phyloP scores from a whole-genome alignment of 2,329 filamentous ascomycete species.

The Xylariales sp. region DNA sequence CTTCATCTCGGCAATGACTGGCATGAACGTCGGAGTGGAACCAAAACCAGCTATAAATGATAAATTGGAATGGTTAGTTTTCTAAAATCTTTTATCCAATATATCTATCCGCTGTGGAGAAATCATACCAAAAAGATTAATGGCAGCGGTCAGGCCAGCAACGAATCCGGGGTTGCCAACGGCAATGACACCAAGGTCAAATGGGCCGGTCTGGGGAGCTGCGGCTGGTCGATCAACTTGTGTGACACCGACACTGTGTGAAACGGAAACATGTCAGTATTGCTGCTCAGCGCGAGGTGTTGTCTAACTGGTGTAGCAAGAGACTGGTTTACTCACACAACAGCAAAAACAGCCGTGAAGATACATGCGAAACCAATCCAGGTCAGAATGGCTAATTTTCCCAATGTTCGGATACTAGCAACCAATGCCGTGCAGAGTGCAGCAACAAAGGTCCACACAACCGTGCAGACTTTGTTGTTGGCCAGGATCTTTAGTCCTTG shows the following conservation, averaged over 20 bases:
- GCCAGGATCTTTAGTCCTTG: slow-evolving; percentile 17
- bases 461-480: slow-evolving; percentile 13
- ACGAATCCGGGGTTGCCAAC: slow-evolving; percentile 16
- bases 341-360: slow-evolving; percentile 16
- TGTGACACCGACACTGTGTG: slow-evolving; percentile 17
- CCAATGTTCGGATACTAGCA: slow-evolving; percentile 11
- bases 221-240: slow-evolving; percentile 14
- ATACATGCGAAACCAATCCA: slow-evolving; percentile 7
- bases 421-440: slow-evolving; percentile 15
- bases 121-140: slow-evolving; percentile 19
- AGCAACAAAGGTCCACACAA: slow-evolving; percentile 18
- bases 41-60: slow-evolving; percentile 11
- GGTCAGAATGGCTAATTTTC: slow-evolving; percentile 10
- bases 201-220: slow-evolving; percentile 16
- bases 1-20: slow-evolving; percentile 18
- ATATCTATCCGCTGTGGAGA: background rate
- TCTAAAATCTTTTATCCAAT: background rate
- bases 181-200: slow-evolving; percentile 14
- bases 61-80: background rate
- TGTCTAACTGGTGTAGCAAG: background rate
- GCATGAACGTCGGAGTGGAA: slow-evolving; percentile 17
- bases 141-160: slow-evolving; percentile 16
- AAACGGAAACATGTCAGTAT: no score
- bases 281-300: background rate
- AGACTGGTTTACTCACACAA: slow-evolving; percentile 19